Conservation (phyloP, 495 filamentous ascomycete genomes). For the Aspergillus sclerotiicarbonarius region DNA sequence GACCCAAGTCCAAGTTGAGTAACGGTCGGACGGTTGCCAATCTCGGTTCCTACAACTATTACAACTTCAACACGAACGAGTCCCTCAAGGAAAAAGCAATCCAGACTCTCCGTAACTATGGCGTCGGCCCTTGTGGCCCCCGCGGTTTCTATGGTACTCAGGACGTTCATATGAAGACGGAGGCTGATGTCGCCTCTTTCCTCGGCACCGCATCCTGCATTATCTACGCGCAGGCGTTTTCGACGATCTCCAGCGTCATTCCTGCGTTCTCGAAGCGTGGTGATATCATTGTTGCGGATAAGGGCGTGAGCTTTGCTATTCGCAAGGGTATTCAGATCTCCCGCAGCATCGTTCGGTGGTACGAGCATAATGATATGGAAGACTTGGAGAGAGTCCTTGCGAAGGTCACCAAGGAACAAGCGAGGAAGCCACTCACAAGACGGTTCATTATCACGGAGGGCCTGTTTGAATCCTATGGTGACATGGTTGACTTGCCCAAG, state of each 20-base stretch:
- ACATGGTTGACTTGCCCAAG: conserved; percentile 79
- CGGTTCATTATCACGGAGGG: conserved; percentile 97
- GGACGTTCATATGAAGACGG: conserved; percentile 96
- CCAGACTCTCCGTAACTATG: conserved; percentile 88
- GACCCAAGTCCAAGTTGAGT: conserved; percentile 82
- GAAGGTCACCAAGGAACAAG: conserved; percentile 83
- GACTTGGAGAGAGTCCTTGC: conserved; percentile 85
- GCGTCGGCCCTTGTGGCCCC: conserved; percentile 93
- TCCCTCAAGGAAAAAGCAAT: conserved; percentile 91
- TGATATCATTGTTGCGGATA: conserved; percentile 98
- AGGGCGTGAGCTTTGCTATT: conserved; percentile 89
- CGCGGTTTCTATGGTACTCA: conserved; percentile 98
- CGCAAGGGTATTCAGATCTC: conserved; percentile 92
- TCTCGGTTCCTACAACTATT: conserved; percentile 91
- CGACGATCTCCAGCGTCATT: conserved; percentile 90
- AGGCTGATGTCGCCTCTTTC: conserved; percentile 88
- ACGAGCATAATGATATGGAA: conserved; percentile 93
- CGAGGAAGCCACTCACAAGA: conserved; percentile 81
- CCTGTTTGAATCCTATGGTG: conserved; percentile 86
- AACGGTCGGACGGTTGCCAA: conserved; percentile 90
- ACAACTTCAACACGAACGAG: conserved; percentile 92
- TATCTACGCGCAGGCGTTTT: conserved; percentile 92
- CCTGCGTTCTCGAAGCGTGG: conserved; percentile 95
- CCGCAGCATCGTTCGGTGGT: conserved; percentile 86
- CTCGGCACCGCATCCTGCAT: conserved; percentile 85